A percentile compares a stretch with the other conserved stretches of the same genome.
These are phyloP conservation scores for Phytophthora parvispora DNA, from an alignment of 352 stramenopile species.

Conservation along the genomic window DNA sequence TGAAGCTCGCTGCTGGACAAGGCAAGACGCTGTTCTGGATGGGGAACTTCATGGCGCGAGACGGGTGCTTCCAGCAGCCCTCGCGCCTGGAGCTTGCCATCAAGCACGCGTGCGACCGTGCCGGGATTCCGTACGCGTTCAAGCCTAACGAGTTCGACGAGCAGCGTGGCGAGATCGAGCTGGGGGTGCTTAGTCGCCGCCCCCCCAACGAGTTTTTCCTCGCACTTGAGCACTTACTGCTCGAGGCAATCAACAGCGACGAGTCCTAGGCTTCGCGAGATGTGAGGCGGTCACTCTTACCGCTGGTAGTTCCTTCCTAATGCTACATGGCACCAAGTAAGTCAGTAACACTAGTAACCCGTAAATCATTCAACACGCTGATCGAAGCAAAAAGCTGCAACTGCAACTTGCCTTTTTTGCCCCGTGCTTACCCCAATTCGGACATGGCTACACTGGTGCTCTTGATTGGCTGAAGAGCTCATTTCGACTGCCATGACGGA, in stretches of 20 bases:
- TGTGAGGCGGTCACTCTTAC: constrained; percentile 3
- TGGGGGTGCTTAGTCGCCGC: constrained; percentile 73
- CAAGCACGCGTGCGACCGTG: constrained; percentile 49
- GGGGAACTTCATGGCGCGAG: constrained; percentile 73
- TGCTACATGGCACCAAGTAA: constrained; percentile 17
- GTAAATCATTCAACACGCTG: not conserved
- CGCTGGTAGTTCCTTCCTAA: constrained; percentile 6
- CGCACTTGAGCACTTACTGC: constrained; percentile 49
- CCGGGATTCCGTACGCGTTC: constrained; percentile 65
- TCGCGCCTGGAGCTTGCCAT: constrained; percentile 65
- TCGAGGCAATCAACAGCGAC: constrained; percentile 31
- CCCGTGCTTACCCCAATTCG: not conserved
- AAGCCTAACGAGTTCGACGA: constrained; percentile 68
- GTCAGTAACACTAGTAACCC: constrained; percentile 20
- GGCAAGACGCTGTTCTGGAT: constrained; percentile 75
- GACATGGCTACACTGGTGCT: constrained; percentile 19
- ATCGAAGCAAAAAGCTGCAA: not conserved
- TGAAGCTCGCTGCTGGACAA: constrained; percentile 62
- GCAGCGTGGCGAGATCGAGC: constrained; percentile 59
- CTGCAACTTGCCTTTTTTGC: not conserved
- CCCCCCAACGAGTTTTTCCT: constrained; percentile 72
- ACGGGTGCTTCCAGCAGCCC: constrained; percentile 74
- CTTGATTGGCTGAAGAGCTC: constrained; percentile 27
- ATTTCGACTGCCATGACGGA: constrained; percentile 17
- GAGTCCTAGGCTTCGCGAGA: constrained; percentile 8